phyloP scores from a whole-genome alignment of 2,329 filamentous ascomycete species.

The Pseudogymnoascus verrucosus region DNA sequence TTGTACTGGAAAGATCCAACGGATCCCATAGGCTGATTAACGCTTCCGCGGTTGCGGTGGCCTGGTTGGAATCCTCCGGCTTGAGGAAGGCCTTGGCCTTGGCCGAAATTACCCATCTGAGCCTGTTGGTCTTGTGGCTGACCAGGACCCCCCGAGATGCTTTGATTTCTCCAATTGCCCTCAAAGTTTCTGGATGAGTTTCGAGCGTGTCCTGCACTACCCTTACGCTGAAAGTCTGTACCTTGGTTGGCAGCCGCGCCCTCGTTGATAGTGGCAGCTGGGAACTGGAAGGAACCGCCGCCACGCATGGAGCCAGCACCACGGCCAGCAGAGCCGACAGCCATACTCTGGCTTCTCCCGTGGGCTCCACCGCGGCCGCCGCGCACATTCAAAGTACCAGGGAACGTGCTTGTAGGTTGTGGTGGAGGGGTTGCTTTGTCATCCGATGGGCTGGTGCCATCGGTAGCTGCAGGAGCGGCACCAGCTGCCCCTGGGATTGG shows the following conservation, averaged over 20 bases:
- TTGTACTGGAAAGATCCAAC: conserved; percentile 86
- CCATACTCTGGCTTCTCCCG: conserved; percentile 87
- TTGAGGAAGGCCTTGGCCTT: conserved; percentile 59
- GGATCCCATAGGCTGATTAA: conserved; percentile 76
- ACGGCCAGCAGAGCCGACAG: conserved; percentile 61
- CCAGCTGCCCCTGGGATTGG: conserved; percentile 64
- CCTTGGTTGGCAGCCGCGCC: conserved; percentile 36
- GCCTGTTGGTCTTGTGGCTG: conserved; percentile 41
- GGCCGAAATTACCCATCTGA: conserved; percentile 56
- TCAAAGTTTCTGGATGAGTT: conserved; percentile 91
- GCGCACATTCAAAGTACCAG: conserved; percentile 27
- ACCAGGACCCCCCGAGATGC: conserved; percentile 22
- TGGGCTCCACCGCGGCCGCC: conserved; percentile 52
- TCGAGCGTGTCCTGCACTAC: conserved; percentile 69
- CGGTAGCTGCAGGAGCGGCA: conserved; percentile 49
- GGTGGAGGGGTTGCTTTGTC: conserved; percentile 16
- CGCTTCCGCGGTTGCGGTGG: conserved; percentile 76
- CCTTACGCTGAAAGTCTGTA: conserved; percentile 66
- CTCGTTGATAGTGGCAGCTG: conserved; percentile 43
- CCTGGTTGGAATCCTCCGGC: conserved; percentile 79
- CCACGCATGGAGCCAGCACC: conserved; percentile 52
- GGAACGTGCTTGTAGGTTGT: conserved; percentile 12
- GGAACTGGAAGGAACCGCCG: conserved; percentile 66
- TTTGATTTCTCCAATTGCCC: conserved; percentile 89
- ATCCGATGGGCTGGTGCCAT: conserved; percentile 37